Evolutionary conservation across 1,284 basidiomycete genomes (phyloP).

Genomic region (Leccinum griseonigrum): DNA sequence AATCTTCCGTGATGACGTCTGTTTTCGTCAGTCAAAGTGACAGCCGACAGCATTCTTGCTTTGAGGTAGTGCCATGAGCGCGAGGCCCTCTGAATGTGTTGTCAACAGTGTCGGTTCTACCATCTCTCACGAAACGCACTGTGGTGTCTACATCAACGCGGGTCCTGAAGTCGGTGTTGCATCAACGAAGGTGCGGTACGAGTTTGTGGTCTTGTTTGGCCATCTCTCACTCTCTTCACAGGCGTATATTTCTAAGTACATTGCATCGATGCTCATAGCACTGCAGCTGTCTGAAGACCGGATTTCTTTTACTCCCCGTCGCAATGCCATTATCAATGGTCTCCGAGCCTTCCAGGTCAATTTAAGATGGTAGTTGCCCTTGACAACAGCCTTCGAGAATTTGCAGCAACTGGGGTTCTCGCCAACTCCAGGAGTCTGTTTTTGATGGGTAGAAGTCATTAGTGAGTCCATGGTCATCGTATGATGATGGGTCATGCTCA

Average conservation of each 20-base stretch:
- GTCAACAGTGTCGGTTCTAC: conserved; percentile 99
- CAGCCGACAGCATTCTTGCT: conserved; percentile 96
- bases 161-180: conserved; percentile 99
- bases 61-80: conserved; percentile 96
- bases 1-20: conserved; percentile 98
- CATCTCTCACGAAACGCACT: conserved; percentile 97
- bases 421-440: conserved; percentile 86
- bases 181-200: conserved; percentile 83
- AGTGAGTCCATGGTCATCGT: conserved; percentile 48
- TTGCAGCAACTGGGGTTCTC: conserved; percentile 72
- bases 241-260: conserved; percentile 99
- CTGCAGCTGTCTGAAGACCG: conserved; percentile 97
- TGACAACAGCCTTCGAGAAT: conserved; percentile 78
- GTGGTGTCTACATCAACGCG: conserved; percentile 99
- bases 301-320: conserved; percentile 87
- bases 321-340: conserved; percentile 93
- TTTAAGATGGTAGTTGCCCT: conserved; percentile 87
- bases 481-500: neutral
- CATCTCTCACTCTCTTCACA: conserved; percentile 27
- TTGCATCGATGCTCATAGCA: conserved; percentile 97
- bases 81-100: conserved; percentile 94
- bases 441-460: conserved; percentile 98
- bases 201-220: neutral
- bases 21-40: conserved; percentile 97
- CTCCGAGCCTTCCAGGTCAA: conserved; percentile 88